A percentile compares a stretch with the other conserved stretches of the same genome.
phyloP scores from a whole-genome alignment of 371 early-diverging fungal species.

The Zancudomyces culisetae region DNA sequence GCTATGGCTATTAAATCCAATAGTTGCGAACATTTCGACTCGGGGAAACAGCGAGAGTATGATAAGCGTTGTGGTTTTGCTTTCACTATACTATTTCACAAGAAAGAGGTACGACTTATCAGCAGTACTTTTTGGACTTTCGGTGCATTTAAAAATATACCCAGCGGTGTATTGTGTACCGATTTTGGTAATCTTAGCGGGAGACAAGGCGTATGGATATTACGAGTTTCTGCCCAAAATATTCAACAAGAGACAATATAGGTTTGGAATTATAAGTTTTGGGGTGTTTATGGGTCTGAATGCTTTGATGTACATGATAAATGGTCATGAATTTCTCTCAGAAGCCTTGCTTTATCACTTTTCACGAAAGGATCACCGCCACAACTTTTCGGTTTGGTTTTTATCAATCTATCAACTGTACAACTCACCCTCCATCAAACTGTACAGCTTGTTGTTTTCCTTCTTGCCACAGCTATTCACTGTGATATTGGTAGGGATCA shows the following conservation, averaged over 20 bases:
- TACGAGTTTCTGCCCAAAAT: background rate
- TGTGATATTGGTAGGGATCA: conserved; percentile 33
- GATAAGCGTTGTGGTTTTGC: conserved; percentile 54
- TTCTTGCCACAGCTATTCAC: conserved; percentile 24
- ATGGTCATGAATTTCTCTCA: conserved; percentile 68
- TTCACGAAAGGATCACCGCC: conserved; percentile 88
- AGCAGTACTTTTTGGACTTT: conserved; percentile 64
- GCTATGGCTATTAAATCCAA: conserved; percentile 79
- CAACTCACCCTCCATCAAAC: conserved; percentile 15
- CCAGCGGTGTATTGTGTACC: conserved; percentile 82
- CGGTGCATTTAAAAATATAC: conserved; percentile 93
- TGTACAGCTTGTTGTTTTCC: conserved; percentile 15
- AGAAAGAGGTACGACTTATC: conserved; percentile 30
- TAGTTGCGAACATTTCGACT: conserved; percentile 88
- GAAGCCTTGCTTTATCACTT: conserved; percentile 89
- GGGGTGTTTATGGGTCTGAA: conserved; percentile 46
- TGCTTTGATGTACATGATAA: conserved; percentile 45
- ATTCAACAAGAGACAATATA: too few species aligned
- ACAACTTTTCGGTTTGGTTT: conserved; percentile 94
- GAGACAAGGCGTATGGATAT: background rate
- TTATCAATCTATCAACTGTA: conserved; percentile 72
- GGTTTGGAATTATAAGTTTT: conserved; percentile 54
- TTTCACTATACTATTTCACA: conserved; percentile 46
- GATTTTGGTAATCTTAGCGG: conserved; percentile 29
- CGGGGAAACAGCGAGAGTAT: conserved; percentile 87